Evolutionary conservation across 768 basidiomycete genomes (phyloP).

Genomic region (Cyclocybe cylindracea): DNA sequence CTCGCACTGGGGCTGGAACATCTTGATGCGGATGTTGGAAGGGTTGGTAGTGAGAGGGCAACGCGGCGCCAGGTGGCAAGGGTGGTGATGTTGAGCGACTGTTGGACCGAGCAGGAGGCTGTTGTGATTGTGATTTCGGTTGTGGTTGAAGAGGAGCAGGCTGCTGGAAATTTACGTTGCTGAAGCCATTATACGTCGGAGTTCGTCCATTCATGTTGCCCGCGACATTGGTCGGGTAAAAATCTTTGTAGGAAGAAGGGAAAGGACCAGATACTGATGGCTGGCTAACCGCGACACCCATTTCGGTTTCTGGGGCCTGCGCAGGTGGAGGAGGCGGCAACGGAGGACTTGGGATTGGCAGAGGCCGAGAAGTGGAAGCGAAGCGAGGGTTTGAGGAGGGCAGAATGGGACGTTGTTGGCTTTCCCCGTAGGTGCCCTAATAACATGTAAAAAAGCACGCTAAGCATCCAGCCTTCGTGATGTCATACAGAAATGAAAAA

Average conservation of each 20-base stretch:
- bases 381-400: constrained; percentile 8
- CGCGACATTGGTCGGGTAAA: constrained; percentile 15
- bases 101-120: constrained; percentile 6
- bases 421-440: constrained; percentile 15
- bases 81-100: constrained; percentile 11
- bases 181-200: neutral
- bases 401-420: constrained; percentile 6
- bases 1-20: too few relatives aligned
- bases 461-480: constrained; percentile 11
- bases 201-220: constrained; percentile 1
- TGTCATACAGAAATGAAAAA: constrained; percentile 20
- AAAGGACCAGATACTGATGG: constrained; percentile 9
- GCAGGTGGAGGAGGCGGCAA: constrained; percentile 6
- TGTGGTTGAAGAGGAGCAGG: constrained; percentile 6
- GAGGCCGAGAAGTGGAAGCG: constrained; percentile 3
- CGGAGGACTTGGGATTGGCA: constrained; percentile 8
- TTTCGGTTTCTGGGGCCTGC: constrained; percentile 11
- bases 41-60: neutral
- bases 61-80: constrained; percentile 17
- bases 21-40: too few relatives aligned
- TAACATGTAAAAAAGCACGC: constrained; percentile 3
- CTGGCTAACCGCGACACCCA: constrained; percentile 18
- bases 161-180: neutral
- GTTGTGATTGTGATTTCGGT: constrained; percentile 6
- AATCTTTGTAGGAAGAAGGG: constrained; percentile 19